Percentiles rank a stretch among this genome's conserved stretches.
These are phyloP conservation scores for Protomyces gravidus DNA, from an alignment of 1,139 yeast genomes.

Conservation along the genomic window DNA sequence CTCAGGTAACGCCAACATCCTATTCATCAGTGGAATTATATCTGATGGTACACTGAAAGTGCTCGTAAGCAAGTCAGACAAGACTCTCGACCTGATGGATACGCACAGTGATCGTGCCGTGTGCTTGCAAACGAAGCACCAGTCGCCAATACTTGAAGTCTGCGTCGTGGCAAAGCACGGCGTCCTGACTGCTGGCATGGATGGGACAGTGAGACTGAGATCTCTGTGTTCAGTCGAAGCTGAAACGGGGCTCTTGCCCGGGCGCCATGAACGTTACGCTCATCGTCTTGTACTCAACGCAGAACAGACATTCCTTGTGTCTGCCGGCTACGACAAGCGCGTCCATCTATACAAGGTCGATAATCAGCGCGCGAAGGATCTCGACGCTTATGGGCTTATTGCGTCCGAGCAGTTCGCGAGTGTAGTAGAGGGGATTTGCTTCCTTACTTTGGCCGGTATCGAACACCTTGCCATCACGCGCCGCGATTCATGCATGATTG, in stretches of 20 bases:
- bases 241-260: constrained; percentile 37
- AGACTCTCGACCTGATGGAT: constrained; percentile 34
- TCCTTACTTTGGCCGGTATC: background rate
- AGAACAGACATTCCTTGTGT: constrained; percentile 43
- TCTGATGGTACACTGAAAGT: constrained; percentile 27
- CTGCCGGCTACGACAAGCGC: constrained; percentile 61
- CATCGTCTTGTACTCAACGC: constrained; percentile 43
- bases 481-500: constrained; percentile 55
- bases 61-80: constrained; percentile 36
- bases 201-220: constrained; percentile 36
- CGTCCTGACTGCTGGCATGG: constrained; percentile 41
- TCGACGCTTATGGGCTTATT: no score
- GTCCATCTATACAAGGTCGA: constrained; percentile 37
- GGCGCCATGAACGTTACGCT: constrained; percentile 45
- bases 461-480: background rate
- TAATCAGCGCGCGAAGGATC: no score
- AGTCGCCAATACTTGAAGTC: constrained; percentile 33
- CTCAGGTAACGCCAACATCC: constrained; percentile 6
- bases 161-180: constrained; percentile 31
- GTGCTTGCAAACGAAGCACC: constrained; percentile 34
- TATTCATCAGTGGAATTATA: constrained; percentile 2
- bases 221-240: constrained; percentile 31
- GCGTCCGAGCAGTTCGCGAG: background rate
- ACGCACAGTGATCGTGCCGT: constrained; percentile 31
- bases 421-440: constrained; percentile 8